phyloP scores from a whole-genome alignment of 139 green algal species.

The Desmodesmus armatus region DNA sequence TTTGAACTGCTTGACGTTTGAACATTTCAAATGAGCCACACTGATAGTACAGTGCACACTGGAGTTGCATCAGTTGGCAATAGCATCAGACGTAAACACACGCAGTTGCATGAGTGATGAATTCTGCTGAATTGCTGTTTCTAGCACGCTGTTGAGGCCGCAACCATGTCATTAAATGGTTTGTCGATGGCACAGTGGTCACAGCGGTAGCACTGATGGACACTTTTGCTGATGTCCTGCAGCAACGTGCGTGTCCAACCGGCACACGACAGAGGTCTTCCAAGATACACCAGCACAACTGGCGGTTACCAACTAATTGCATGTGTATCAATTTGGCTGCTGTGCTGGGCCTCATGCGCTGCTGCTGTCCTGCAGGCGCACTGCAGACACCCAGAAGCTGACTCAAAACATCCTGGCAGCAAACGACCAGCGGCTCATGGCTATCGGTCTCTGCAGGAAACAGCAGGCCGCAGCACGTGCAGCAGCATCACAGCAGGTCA shows the following conservation, averaged over 20 bases:
- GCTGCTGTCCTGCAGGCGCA: slow-evolving; percentile 4
- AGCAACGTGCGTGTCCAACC: no score
- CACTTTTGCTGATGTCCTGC: no score
- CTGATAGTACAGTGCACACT: no score
- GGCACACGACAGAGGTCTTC: not conserved
- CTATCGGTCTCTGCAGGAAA: slow-evolving; percentile 3
- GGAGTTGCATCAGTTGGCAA: no score
- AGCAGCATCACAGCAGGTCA: slow-evolving; percentile 7
- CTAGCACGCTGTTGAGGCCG: no score
- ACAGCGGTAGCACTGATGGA: no score
- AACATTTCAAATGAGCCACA: not conserved
- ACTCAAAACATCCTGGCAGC: slow-evolving; percentile 36
- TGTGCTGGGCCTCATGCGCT: not conserved
- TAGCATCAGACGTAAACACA: no score
- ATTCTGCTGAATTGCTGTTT: no score
- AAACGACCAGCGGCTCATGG: slow-evolving; percentile 39
- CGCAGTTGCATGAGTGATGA: no score
- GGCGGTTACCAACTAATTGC: not conserved
- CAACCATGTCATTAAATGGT: no score
- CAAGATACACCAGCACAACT: not conserved
- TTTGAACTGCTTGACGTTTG: no score
- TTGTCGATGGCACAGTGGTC: no score
- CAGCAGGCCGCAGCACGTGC: not conserved
- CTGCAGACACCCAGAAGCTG: slow-evolving; percentile 21
- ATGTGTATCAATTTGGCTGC: not conserved